Conservation (phyloP, 2,329 filamentous ascomycete genomes). For the Xylariaceae sp. region DNA sequence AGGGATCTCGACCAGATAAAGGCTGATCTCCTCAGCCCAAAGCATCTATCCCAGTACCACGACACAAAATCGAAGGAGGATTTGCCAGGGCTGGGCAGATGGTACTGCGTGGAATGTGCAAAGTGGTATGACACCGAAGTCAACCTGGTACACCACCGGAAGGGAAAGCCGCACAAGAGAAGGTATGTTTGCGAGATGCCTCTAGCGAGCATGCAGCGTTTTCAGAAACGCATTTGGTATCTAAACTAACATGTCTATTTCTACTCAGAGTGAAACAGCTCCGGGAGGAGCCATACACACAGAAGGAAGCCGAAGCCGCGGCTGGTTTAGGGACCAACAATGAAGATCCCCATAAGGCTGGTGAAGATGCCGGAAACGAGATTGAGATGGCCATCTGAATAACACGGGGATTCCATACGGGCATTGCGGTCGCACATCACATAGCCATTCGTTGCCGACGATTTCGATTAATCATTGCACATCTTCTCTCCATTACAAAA, state of each 20-base stretch:
- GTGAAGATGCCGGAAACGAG: constrained; percentile 34
- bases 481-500: background rate
- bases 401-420: background rate
- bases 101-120: constrained; percentile 89
- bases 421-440: constrained; percentile 3
- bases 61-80: constrained; percentile 78
- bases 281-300: constrained; percentile 78
- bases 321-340: constrained; percentile 70
- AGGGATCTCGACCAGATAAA: constrained; percentile 91
- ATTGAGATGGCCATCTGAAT: constrained; percentile 38
- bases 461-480: background rate
- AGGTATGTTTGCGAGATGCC: constrained; percentile 48
- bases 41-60: constrained; percentile 76
- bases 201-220: background rate
- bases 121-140: constrained; percentile 91
- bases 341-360: constrained; percentile 34
- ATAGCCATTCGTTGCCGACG: background rate
- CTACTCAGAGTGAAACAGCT: constrained; percentile 72
- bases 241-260: constrained; percentile 22
- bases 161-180: constrained; percentile 91
- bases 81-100: constrained; percentile 76
- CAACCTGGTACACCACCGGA: constrained; percentile 70
- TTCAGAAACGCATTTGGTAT: constrained; percentile 2
- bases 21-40: constrained; percentile 71
- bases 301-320: constrained; percentile 80